Evolutionary conservation across 148 eudicot genomes (phyloP).

Genomic region (Vaccinium corymbosum): DNA sequence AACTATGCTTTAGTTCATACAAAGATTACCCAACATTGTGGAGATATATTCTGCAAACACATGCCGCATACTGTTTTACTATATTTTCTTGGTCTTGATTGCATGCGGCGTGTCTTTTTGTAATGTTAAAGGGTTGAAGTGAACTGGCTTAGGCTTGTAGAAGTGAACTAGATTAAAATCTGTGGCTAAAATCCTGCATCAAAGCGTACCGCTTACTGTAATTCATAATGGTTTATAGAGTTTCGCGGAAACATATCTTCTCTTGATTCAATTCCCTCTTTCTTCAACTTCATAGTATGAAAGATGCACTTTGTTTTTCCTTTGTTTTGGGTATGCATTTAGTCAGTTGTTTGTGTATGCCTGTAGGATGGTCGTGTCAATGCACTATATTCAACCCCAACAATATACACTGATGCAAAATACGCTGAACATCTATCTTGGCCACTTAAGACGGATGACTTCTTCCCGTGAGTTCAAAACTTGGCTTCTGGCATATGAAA

Average conservation of each 20-base stretch:
- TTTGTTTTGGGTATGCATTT: not conserved
- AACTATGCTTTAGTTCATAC: not conserved
- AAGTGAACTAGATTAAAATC: not conserved
- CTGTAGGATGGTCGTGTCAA: conserved; percentile 95
- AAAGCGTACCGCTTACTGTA: not conserved
- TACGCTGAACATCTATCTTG: conserved; percentile 58
- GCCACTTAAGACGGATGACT: conserved; percentile 90
- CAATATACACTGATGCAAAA: conserved; percentile 92
- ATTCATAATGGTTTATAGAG: not conserved
- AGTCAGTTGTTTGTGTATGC: not conserved
- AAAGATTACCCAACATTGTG: not conserved
- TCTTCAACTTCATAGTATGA: not conserved
- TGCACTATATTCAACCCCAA: conserved; percentile 91
- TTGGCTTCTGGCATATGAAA: not conserved
- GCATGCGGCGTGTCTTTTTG: not conserved
- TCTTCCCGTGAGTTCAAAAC: conserved; percentile 77
- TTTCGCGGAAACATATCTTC: not conserved
- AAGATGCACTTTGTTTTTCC: not conserved
- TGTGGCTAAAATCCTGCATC: conserved; percentile 8
- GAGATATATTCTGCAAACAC: not conserved
- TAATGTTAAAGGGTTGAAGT: not conserved
- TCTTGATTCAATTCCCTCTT: not conserved
- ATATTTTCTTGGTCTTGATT: not conserved
- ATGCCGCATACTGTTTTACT: not conserved
- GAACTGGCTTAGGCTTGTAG: not conserved